Base-by-base conservation (phyloP, 371 early-diverging fungal species). In the Mucor racemosus region DNA sequence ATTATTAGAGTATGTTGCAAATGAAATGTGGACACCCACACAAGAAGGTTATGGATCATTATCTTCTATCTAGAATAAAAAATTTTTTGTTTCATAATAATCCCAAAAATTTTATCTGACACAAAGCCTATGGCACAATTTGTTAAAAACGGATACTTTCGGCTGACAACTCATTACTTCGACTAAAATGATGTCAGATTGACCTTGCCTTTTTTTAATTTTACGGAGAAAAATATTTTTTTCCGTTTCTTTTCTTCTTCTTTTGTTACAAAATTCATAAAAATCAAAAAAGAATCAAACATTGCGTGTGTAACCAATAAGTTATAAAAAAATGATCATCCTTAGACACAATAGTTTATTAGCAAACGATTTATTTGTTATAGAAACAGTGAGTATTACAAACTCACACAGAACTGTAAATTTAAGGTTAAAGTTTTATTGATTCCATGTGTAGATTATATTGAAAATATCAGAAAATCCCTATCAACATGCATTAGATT, bases 401-500 rank as follows among this genome's bases (percentile, higher is more conserved):
- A 5, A 36, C n/a, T 33, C 14, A 60, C 48, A 11, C 50, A 46
- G 44, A 38, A 36, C 14, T 53, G 44, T 34, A 60, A 50, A 31
- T 11, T 50, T 50, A 58, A 58, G 38, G 58, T 33, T 33, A 41
- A 42, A 15, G 58, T 58, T 58, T 17, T 17, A n/a, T 17, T n/a
- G n/a, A n/a, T n/a, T n/a, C n/a, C n/a, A 17, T 4, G 5, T 31
- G 50, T 68, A 81, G 76, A 69, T 69, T 58, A 75, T 77, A 73
- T n/a, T 73, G 34, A 76, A 76, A 64, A 46, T 78, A 26, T 40
- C 66, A n/a, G 57, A 68, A 5, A 38, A 46, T 11, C 60, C 65
- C 3, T 58, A 57, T 39, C 39, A 88, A 87, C 63, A 82, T 86
- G 60, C 62, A 3, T 53, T 69, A 33, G 79, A 84, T 19, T 91